Percentiles rank a stretch among this genome's conserved stretches.
Conservation (phyloP, 2,329 filamentous ascomycete species). For the Remersonia thermophila region DNA sequence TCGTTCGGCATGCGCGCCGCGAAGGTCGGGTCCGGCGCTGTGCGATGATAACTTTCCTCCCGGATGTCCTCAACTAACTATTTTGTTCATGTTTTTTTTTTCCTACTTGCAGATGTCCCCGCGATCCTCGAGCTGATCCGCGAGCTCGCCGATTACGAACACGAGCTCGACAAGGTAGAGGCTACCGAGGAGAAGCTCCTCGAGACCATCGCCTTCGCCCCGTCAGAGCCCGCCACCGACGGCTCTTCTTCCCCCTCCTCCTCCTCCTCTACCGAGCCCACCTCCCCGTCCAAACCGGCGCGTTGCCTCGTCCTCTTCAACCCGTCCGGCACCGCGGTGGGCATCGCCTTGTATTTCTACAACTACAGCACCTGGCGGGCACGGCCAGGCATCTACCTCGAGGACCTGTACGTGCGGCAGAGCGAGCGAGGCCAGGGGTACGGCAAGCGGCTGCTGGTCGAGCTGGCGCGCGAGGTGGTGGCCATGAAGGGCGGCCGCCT, state of each 20-base stretch:
- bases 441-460: constrained; percentile 61
- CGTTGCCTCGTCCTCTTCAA: constrained; percentile 60
- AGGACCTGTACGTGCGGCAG: constrained; percentile 77
- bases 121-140: constrained; percentile 71
- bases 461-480: constrained; percentile 67
- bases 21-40: constrained; percentile 32
- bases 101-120: constrained; percentile 65
- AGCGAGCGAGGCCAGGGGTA: constrained; percentile 64
- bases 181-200: constrained; percentile 65
- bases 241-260: too few relatives aligned
- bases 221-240: constrained; percentile 31
- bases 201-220: constrained; percentile 67
- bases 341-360: constrained; percentile 86
- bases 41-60: too few relatives aligned
- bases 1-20: constrained; percentile 45
- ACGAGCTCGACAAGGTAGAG: constrained; percentile 59
- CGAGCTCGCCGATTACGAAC: constrained; percentile 80
- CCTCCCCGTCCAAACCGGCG: constrained; percentile 48
- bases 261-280: constrained; percentile 47
- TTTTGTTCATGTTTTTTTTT: too few relatives aligned
- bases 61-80: neutral
- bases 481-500: constrained; percentile 61
- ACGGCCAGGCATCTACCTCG: constrained; percentile 80
- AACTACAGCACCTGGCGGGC: constrained; percentile 92
- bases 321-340: constrained; percentile 39